A percentile compares a stretch with the other conserved stretches of the same genome.
These are phyloP conservation scores for Pseudonitzschia multistriata DNA, from an alignment of 108 stramenopile species.

Conservation along the genomic window DNA sequence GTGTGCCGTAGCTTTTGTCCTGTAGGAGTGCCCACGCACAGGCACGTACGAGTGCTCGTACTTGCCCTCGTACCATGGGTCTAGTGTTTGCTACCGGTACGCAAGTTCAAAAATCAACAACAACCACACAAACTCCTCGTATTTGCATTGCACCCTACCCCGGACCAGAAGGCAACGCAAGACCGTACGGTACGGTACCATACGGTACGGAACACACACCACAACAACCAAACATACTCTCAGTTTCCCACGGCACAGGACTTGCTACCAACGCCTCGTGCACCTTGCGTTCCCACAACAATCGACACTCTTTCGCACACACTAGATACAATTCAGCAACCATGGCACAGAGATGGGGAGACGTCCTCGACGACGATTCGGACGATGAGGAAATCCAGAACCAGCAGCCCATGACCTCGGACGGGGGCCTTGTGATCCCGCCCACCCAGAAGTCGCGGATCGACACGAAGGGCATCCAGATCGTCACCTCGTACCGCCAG, in stretches of 20 bases:
- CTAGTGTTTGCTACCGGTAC: too few relatives aligned
- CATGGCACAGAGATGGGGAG: constrained; percentile 58
- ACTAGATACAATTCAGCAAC: constrained; percentile 14
- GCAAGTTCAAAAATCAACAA: background rate
- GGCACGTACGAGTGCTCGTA: too few relatives aligned
- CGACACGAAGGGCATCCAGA: constrained; percentile 83
- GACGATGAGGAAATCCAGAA: constrained; percentile 36
- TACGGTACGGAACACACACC: background rate
- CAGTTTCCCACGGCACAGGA: too few relatives aligned
- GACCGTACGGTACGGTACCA: too few relatives aligned
- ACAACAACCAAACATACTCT: background rate
- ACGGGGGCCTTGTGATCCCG: constrained; percentile 58
- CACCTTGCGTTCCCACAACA: background rate
- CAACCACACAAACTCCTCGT: background rate
- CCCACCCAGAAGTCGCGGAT: constrained; percentile 82
- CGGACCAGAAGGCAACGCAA: too few relatives aligned
- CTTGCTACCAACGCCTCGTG: too few relatives aligned
- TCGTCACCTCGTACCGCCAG: constrained; percentile 75
- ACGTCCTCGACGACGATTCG: constrained; percentile 50
- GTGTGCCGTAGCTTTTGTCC: too few relatives aligned
- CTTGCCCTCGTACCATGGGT: too few relatives aligned
- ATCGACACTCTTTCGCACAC: background rate
- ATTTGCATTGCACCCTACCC: too few relatives aligned
- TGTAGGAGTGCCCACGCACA: too few relatives aligned
- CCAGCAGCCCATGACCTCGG: background rate